Conservation (phyloP, 805 yeast genomes). For the Saccharomyces kudriavzevii region DNA sequence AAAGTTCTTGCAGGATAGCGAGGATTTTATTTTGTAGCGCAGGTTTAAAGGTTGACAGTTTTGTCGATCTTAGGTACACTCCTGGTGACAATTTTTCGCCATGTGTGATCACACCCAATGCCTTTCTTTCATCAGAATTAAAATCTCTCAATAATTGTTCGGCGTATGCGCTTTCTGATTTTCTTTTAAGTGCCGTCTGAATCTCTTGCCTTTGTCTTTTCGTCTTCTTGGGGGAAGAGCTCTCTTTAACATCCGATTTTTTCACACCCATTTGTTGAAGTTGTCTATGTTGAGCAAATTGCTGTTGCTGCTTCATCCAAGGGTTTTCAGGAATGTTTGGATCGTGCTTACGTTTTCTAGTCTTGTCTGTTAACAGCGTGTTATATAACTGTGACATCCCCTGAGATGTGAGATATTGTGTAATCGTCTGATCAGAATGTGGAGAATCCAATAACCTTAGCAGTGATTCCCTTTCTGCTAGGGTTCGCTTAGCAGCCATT, state of each 20-base stretch:
- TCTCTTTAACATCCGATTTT: conserved; percentile 6
- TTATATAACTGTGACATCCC: conserved; percentile 83
- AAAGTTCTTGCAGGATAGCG: conserved; percentile 66
- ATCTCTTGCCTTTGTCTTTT: conserved; percentile 28
- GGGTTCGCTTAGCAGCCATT: conserved; percentile 81
- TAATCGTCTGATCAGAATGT: conserved; percentile 63
- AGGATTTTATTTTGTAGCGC: conserved; percentile 56
- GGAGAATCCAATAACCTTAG: conserved; percentile 82
- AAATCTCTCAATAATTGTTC: conserved; percentile 35
- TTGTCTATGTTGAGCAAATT: conserved; percentile 32
- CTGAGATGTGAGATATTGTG: conserved; percentile 73
- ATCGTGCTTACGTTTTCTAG: conserved; percentile 42
- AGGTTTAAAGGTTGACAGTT: conserved; percentile 72
- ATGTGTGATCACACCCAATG: conserved; percentile 76
- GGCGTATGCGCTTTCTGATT: conserved; percentile 29
- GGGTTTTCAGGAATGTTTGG: conserved; percentile 37
- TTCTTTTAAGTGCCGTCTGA: conserved; percentile 26
- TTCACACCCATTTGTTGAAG: conserved; percentile 26
- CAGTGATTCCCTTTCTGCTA: conserved; percentile 71
- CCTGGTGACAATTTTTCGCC: conserved; percentile 69
- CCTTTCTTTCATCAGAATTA: conserved; percentile 70
- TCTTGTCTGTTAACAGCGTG: conserved; percentile 62
- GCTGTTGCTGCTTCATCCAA: conserved; percentile 36
- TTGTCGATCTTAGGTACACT: conserved; percentile 70
- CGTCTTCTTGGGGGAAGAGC: conserved; percentile 19